phyloP scores from a whole-genome alignment of 768 basidiomycete genomes.

The Kwoniella dejecticola region DNA sequence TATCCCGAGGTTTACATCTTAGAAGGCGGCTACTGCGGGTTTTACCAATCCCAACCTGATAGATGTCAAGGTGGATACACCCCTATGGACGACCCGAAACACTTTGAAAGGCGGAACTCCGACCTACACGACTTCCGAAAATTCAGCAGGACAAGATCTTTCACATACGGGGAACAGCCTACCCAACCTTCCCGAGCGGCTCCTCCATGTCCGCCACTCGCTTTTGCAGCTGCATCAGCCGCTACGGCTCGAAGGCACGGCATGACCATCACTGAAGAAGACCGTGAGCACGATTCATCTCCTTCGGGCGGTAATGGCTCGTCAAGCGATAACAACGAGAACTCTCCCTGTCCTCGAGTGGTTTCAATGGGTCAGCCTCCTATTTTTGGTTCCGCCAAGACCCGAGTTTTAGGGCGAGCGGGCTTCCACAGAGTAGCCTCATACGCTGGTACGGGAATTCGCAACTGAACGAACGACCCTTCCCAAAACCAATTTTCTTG shows the following conservation, averaged over 20 bases:
- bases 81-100: conserved; percentile 89
- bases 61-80: conserved; percentile 82
- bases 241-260: conserved; percentile 57
- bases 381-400: conserved; percentile 51
- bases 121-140: conserved; percentile 91
- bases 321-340: conserved; percentile 61
- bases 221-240: conserved; percentile 49
- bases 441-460: conserved; percentile 32
- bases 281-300: conserved; percentile 63
- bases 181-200: conserved; percentile 24
- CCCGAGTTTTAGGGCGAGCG: conserved; percentile 31
- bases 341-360: conserved; percentile 77
- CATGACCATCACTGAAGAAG: conserved; percentile 63
- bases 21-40: conserved; percentile 91
- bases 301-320: conserved; percentile 67
- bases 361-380: conserved; percentile 32
- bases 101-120: conserved; percentile 75
- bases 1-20: conserved; percentile 97
- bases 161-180: conserved; percentile 78
- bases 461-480: conserved; percentile 1
- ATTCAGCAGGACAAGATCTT: conserved; percentile 87
- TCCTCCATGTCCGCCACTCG: conserved; percentile 45
- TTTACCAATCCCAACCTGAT: conserved; percentile 68
- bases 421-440: conserved; percentile 43
- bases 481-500: neutral